Evolutionary conservation across 352 stramenopile species (phyloP).

Genomic region (Globisporangium paroecandrum): DNA sequence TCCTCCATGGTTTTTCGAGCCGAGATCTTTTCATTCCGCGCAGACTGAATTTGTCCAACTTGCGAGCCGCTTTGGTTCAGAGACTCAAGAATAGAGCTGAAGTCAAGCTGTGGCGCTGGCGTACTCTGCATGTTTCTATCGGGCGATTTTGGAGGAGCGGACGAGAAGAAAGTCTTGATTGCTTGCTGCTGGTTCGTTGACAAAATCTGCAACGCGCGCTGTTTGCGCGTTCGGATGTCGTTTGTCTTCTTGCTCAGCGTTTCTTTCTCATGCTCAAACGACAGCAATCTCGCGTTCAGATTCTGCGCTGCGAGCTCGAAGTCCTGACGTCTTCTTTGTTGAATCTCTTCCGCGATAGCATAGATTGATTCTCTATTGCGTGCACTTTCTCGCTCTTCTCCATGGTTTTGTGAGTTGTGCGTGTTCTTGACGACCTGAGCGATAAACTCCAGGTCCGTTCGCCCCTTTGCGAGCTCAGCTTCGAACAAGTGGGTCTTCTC

Average conservation of each 20-base stretch:
- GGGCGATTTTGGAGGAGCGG: background rate
- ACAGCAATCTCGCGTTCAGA: constrained; percentile 33
- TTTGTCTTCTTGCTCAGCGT: constrained; percentile 27
- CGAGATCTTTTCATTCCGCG: constrained; percentile 26
- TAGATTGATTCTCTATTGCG: constrained; percentile 15
- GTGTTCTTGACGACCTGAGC: constrained; percentile 30
- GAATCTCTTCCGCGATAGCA: constrained; percentile 31
- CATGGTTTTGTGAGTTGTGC: background rate
- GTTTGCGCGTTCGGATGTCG: constrained; percentile 34
- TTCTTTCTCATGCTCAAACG: constrained; percentile 42
- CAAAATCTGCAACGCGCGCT: constrained; percentile 51
- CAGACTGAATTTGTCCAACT: constrained; percentile 25
- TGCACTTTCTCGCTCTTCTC: constrained; percentile 7
- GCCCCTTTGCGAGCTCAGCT: constrained; percentile 40
- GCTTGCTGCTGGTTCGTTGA: constrained; percentile 55
- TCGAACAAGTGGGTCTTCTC: constrained; percentile 39
- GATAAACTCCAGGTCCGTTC: constrained; percentile 46
- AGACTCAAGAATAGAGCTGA: constrained; percentile 34
- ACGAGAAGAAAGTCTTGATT: constrained; percentile 44
- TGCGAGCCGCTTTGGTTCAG: constrained; percentile 34
- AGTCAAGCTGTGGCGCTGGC: constrained; percentile 25
- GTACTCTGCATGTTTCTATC: background rate
- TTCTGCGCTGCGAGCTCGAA: constrained; percentile 31
- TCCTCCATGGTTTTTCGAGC: constrained; percentile 22
- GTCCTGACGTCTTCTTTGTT: constrained; percentile 28